A percentile compares a stretch with the other conserved stretches of the same genome.
Conservation (phyloP, 2,329 filamentous ascomycete genomes). For the Fusarium foetens region DNA sequence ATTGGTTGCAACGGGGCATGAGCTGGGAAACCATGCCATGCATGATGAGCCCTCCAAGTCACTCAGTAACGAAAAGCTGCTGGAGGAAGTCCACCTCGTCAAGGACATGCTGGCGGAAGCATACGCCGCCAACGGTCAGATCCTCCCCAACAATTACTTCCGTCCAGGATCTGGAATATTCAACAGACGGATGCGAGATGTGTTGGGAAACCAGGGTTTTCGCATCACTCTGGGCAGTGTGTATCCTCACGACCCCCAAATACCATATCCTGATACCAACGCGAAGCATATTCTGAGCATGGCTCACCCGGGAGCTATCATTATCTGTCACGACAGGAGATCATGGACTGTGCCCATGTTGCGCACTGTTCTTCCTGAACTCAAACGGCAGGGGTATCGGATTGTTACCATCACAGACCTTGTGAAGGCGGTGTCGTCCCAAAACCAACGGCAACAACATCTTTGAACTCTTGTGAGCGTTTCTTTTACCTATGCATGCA, state of each 20-base stretch:
- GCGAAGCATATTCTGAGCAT: slow-evolving; percentile 83
- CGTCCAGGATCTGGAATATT: slow-evolving; percentile 89
- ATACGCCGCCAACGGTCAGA: slow-evolving; percentile 59
- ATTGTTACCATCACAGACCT: slow-evolving; percentile 78
- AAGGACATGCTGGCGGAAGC: slow-evolving; percentile 67
- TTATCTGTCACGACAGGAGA: slow-evolving; percentile 87
- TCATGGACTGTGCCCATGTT: slow-evolving; percentile 88
- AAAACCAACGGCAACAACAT: slow-evolving; percentile 37
- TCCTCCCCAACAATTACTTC: slow-evolving; percentile 73
- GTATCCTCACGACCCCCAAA: slow-evolving; percentile 93
- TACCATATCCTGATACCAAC: slow-evolving; percentile 75
- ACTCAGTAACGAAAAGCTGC: slow-evolving; percentile 68
- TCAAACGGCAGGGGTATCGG: slow-evolving; percentile 74
- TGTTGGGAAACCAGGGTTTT: slow-evolving; percentile 72
- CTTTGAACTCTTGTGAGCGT: background rate
- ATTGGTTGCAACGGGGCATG: slow-evolving; percentile 71
- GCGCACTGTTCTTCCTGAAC: slow-evolving; percentile 74
- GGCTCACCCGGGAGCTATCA: slow-evolving; percentile 78
- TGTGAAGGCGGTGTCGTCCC: slow-evolving; percentile 55
- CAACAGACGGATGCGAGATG: slow-evolving; percentile 72
- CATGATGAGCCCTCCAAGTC: slow-evolving; percentile 79
- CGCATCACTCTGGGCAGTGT: slow-evolving; percentile 82
- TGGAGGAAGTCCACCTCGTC: slow-evolving; percentile 71
- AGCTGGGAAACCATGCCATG: slow-evolving; percentile 91
- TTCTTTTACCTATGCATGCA: background rate